These are phyloP conservation scores for Epichloe uncinata DNA, from an alignment of 2,329 filamentous ascomycete species.

Conservation along the genomic window DNA sequence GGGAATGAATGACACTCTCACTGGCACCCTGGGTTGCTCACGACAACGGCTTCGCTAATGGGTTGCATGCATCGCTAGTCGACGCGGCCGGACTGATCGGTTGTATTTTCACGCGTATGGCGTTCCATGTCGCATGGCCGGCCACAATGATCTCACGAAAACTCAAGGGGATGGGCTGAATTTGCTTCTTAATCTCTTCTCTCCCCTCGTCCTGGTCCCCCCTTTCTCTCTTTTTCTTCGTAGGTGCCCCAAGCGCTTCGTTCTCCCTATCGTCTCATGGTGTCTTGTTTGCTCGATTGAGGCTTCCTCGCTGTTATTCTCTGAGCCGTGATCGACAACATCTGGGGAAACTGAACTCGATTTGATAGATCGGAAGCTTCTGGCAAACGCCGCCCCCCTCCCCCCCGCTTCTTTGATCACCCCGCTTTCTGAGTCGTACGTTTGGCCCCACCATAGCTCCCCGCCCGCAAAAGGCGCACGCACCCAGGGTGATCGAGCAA, in stretches of 20 bases:
- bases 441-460: slow-evolving; percentile 5
- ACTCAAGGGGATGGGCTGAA: background rate
- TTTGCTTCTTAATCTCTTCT: too few relatives aligned
- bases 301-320: too few relatives aligned
- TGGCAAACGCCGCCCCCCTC: background rate
- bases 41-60: background rate
- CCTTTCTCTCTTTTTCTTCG: background rate
- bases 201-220: background rate
- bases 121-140: background rate
- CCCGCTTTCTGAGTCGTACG: background rate
- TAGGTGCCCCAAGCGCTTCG: too few relatives aligned
- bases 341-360: background rate
- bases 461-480: background rate
- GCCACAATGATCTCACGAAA: background rate
- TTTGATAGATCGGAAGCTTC: background rate
- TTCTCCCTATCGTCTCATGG: too few relatives aligned
- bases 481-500: too few relatives aligned
- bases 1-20: too few relatives aligned
- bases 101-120: background rate
- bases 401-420: background rate
- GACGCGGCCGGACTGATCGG: background rate
- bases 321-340: too few relatives aligned
- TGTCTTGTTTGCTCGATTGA: too few relatives aligned
- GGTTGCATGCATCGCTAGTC: background rate
- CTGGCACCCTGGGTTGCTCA: too few relatives aligned